Percentiles rank a stretch among this genome's conserved stretches.
Conservation (phyloP, 2,329 filamentous ascomycete genomes). For the Fusarium mangiferae region DNA sequence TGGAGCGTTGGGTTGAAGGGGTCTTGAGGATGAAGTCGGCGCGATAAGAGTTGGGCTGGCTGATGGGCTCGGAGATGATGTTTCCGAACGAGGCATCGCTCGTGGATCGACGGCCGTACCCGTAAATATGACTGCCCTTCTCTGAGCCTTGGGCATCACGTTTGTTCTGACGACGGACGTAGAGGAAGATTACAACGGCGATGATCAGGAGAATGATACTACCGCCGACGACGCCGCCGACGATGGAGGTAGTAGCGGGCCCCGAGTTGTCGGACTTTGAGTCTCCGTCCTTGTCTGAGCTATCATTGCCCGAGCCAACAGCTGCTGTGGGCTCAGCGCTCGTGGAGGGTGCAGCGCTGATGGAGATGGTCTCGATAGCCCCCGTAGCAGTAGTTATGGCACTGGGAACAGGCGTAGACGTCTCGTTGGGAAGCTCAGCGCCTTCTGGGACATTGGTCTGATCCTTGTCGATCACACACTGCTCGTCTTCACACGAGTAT, state of each 20-base stretch:
- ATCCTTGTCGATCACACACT: constrained; percentile 65
- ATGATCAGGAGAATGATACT: constrained; percentile 55
- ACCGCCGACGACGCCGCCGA: constrained; percentile 61
- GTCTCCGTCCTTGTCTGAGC: constrained; percentile 10
- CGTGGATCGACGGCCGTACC: constrained; percentile 26
- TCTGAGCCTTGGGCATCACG: constrained; percentile 25
- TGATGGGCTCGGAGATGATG: constrained; percentile 68
- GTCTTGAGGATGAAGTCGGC: constrained; percentile 64
- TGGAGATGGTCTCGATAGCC: constrained; percentile 36
- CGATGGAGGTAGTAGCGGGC: constrained; percentile 52
- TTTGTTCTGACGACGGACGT: constrained; percentile 49
- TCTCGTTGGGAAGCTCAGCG: constrained; percentile 39
- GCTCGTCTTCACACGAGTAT: constrained; percentile 67
- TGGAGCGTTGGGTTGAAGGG: constrained; percentile 30
- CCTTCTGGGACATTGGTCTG: constrained; percentile 56
- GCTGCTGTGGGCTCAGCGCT: constrained; percentile 29
- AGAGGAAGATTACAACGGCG: constrained; percentile 54
- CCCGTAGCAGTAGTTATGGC: constrained; percentile 36
- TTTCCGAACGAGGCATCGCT: constrained; percentile 49
- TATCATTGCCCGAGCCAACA: constrained; percentile 8
- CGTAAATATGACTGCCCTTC: constrained; percentile 35
- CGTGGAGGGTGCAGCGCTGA: constrained; percentile 34
- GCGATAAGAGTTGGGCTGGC: constrained; percentile 56
- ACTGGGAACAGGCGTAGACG: constrained; percentile 30
- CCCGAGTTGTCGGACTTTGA: constrained; percentile 35